A percentile compares a stretch with the other conserved stretches of the same genome.
phyloP scores from a whole-genome alignment of 495 filamentous ascomycete genomes.

The Melanomma pulvis-pyrius region DNA sequence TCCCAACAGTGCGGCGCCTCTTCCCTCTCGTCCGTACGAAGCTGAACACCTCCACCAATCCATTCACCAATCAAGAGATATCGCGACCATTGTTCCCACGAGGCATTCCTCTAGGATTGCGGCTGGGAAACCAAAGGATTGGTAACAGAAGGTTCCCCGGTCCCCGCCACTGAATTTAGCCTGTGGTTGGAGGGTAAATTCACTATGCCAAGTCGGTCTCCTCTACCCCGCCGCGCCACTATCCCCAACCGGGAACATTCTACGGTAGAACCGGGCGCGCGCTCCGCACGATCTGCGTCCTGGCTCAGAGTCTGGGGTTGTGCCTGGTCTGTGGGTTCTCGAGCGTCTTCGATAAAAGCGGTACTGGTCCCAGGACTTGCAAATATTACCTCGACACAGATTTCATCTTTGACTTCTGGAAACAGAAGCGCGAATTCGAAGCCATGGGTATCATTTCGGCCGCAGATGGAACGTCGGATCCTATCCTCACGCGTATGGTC shows the following conservation, averaged over 20 bases:
- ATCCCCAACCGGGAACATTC: background rate
- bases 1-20: background rate
- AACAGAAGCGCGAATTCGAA: background rate
- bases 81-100: too few species aligned
- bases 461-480: constrained; percentile 9
- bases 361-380: background rate
- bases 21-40: background rate
- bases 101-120: too few species aligned
- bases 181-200: background rate
- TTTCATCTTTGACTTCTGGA: background rate
- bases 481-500: constrained; percentile 22
- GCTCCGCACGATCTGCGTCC: background rate
- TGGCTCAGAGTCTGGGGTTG: background rate
- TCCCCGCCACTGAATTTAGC: background rate
- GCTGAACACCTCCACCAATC: background rate
- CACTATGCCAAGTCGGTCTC: background rate
- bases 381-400: background rate
- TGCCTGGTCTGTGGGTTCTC: background rate
- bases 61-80: background rate
- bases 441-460: background rate
- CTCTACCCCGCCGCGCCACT: background rate
- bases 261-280: background rate
- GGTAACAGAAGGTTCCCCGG: background rate
- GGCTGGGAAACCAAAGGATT: background rate
- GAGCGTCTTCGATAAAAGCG: background rate